Evolutionary conservation across 2,329 filamentous ascomycete species (phyloP).

Genomic region (Pseudocercospora pini-densiflorae): DNA sequence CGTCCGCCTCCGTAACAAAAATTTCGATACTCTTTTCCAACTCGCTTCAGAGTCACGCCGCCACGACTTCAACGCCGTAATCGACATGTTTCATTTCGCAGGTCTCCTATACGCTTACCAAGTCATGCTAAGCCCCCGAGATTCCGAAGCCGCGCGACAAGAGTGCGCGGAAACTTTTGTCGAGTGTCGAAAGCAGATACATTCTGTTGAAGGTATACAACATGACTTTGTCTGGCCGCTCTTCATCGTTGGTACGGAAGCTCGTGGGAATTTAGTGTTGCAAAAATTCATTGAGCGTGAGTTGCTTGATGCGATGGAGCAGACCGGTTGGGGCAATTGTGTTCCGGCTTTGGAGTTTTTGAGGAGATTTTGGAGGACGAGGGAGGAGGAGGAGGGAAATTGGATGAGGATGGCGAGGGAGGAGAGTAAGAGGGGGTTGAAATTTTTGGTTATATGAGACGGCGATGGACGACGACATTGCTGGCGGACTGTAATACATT

Average conservation of each 20-base stretch:
- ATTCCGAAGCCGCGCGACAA: not conserved
- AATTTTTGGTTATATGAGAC: not conserved
- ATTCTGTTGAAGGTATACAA: slow-evolving; percentile 2
- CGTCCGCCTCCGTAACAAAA: not conserved
- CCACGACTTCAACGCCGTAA: slow-evolving; percentile 9
- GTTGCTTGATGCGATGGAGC: slow-evolving; percentile 7
- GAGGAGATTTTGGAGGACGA: slow-evolving; percentile 11
- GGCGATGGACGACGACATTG: no score
- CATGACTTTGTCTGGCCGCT: slow-evolving; percentile 16
- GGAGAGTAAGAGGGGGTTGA: not conserved
- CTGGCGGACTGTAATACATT: no score
- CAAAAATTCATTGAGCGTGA: slow-evolving; percentile 10
- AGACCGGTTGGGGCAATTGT: slow-evolving; percentile 7
- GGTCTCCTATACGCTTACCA: slow-evolving; percentile 13
- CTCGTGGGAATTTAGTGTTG: slow-evolving; percentile 1
- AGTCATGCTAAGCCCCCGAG: slow-evolving; percentile 5
- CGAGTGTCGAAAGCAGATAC: slow-evolving; percentile 10
- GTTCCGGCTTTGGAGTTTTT: slow-evolving; percentile 13
- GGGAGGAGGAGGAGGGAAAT: not conserved
- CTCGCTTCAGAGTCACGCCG: slow-evolving; percentile 8
- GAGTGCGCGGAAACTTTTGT: slow-evolving; percentile 11
- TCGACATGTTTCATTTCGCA: not conserved
- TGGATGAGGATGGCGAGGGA: not conserved
- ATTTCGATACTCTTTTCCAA: slow-evolving; percentile 10
- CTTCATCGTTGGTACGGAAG: slow-evolving; percentile 13